A percentile compares a stretch with the other conserved stretches of the same genome.
phyloP scores from a whole-genome alignment of 768 basidiomycete species.

The Lactarius akahatsu region DNA sequence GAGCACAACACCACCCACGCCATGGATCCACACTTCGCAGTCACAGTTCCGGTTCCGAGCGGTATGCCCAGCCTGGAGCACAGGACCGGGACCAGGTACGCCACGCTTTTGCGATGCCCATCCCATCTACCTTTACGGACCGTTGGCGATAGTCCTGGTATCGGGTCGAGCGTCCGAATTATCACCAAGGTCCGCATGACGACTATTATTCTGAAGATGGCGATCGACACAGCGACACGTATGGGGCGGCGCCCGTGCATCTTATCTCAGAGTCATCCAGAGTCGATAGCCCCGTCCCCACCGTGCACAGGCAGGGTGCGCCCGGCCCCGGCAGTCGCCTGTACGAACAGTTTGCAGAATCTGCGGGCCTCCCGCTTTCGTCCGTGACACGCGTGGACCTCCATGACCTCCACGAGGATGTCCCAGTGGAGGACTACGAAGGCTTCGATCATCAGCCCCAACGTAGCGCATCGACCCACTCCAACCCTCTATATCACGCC shows the following conservation, averaged over 20 bases:
- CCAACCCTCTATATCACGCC: background rate
- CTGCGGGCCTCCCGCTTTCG: background rate
- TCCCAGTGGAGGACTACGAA: constrained; percentile 2
- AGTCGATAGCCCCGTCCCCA: constrained; percentile 23
- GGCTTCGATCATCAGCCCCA: constrained; percentile 13
- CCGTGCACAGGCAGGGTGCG: constrained; percentile 23
- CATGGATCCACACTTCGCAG: constrained; percentile 4
- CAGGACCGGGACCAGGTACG: constrained; percentile 22
- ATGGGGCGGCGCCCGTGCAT: background rate
- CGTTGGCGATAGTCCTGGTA: constrained; percentile 23
- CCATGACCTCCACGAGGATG: constrained; percentile 22
- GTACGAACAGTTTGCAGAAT: constrained; percentile 25
- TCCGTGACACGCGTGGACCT: constrained; percentile 23
- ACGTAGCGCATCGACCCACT: background rate
- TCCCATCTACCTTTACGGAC: background rate
- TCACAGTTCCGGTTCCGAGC: background rate
- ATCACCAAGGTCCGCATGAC: background rate
- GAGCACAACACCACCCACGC: constrained; percentile 11
- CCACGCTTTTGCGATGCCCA: background rate
- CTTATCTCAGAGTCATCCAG: constrained; percentile 21
- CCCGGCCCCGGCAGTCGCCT: constrained; percentile 14
- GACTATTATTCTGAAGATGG: constrained; percentile 26
- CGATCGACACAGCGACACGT: constrained; percentile 11
- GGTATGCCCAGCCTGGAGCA: constrained; percentile 5
- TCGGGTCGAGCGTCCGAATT: constrained; percentile 14